These are phyloP conservation scores for Geum urbanum DNA, from an alignment of 306 rosid genomes.

Conservation along the genomic window DNA sequence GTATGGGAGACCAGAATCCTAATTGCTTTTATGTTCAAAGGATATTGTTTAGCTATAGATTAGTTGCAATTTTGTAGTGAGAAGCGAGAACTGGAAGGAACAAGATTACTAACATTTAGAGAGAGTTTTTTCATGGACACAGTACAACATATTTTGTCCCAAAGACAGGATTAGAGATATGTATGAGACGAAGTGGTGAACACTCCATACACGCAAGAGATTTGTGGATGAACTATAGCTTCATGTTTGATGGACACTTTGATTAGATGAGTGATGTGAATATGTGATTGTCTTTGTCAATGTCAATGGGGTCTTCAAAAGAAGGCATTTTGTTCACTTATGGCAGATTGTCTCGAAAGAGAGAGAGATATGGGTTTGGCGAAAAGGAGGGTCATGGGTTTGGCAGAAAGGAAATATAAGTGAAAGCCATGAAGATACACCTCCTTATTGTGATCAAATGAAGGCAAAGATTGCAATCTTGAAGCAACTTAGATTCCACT, in stretches of 20 bases:
- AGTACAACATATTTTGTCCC: neutral
- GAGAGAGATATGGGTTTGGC: conserved; percentile 13
- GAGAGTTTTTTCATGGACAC: neutral
- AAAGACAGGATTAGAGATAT: neutral
- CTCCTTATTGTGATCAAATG: conserved; percentile 12
- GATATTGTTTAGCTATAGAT: too few species aligned
- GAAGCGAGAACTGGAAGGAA: neutral
- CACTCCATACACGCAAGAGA: neutral
- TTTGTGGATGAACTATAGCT: neutral
- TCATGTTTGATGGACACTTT: neutral
- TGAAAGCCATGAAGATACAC: conserved; percentile 2
- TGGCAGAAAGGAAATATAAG: conserved; percentile 1
- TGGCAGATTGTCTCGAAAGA: conserved; percentile 4
- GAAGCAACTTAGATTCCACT: conserved; percentile 15
- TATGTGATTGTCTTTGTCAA: conserved; percentile 18
- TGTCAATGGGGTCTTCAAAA: conserved; percentile 17
- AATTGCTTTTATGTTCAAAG: too few species aligned
- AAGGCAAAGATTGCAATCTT: conserved; percentile 18
- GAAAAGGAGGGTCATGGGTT: conserved; percentile 1
- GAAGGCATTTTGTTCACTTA: conserved; percentile 7
- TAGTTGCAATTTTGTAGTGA: too few species aligned
- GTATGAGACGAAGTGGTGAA: neutral
- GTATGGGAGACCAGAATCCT: neutral
- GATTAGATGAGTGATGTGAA: conserved; percentile 15
- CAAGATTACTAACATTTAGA: neutral